Base-by-base conservation (phyloP, 2,329 filamentous ascomycete species). In the Phyllosticta citrichinensis region DNA sequence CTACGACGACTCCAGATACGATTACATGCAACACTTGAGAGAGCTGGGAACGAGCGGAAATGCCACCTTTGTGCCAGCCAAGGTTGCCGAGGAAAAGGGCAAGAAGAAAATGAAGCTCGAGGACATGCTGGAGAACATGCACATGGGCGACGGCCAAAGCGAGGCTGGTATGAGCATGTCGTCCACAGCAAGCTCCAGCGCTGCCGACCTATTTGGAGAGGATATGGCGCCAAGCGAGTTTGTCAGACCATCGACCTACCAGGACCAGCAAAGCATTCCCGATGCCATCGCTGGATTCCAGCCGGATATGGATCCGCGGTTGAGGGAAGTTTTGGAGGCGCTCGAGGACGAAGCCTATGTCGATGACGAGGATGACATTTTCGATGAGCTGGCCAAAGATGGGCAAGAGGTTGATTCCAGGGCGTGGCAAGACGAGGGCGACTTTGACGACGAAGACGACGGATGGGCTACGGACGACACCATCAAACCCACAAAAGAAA, bases 1-100 rank as follows among this genome's bases (percentile, higher is more conserved):
- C 80, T 99, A 83, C 74, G 95, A 99, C 75, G 94, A 99, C 76
- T 88, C 89, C 65, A 84, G 90, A 70, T 99, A 99, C 76, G 94
- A 99, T 75, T 99, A 99, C 77, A 99, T 99, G 94, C 94, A 99
- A 75, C 94, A 99, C 75, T 79, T 99, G 81, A 88, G 91, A 60
- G 94, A 97, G 68, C 78, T 99, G 52, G 90, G 79, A 2, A 70
- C 70, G 2, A 76, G 83, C 5, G 75, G 74, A 5, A 89, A 89
- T 30, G 84, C 87, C 30, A 86, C 92, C 55, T 97, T 96, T 70
- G 82, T 99, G 50, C 91, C 97, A 64, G 83, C 83, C 1, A 74
- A 79, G 12, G 51, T 35, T 12, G 72, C 79, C n/a, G 81, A 81
- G 60, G 83, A 82, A 65, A 89, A 89, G 73, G 79, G 77, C 24